Base-by-base conservation (phyloP, 441 rosid genomes). In the Populus hybrid region DNA sequence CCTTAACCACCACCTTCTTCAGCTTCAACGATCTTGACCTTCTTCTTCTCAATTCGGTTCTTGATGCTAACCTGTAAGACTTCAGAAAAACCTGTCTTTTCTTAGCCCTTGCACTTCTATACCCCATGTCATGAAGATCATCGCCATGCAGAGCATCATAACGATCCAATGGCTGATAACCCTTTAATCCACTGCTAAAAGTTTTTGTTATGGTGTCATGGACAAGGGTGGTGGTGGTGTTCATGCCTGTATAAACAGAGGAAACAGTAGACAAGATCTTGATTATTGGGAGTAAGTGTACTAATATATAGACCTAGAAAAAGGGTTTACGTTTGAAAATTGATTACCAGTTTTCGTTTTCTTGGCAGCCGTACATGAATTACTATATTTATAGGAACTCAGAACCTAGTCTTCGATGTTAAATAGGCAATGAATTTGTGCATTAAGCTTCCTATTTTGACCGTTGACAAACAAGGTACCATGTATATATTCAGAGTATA, bases 71-170 rank as follows among this genome's bases (percentile, higher is more conserved):
- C 79, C 74, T 84, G 78, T 88, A 90, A 0, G 88, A 85, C 4
- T 70, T 86, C 21, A 90, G 81, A 38, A 85, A 89, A 24, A 86
- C 79, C 83, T 57, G 90, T 83, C 92, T 78, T 16, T 83, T 82
- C 82, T 50, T 88, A 0, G 89, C 89, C 77, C 87, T 74, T 64
- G 80, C 83, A 10, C 84, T 73, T 76, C 81, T 71, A 67, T 82
- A 77, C 32, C 81, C 78, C 0, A 71, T 64, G 16, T 40, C 57
- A 5, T 64, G 79, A 61, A 77, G 14, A 46, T 69, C 81, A 53
- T 64, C 73, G 30, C 53, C 75, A n/a, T 73, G 18, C 74, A 61
- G 78, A n/a, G 88, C 82, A 34, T 23, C 10, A 11, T 50, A 24
- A 3, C 70, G 72, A n/a, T 81, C 82, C 69, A 84, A 68, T 2